Conservation (phyloP, 768 basidiomycete species). For the Tylopilus sp. region DNA sequence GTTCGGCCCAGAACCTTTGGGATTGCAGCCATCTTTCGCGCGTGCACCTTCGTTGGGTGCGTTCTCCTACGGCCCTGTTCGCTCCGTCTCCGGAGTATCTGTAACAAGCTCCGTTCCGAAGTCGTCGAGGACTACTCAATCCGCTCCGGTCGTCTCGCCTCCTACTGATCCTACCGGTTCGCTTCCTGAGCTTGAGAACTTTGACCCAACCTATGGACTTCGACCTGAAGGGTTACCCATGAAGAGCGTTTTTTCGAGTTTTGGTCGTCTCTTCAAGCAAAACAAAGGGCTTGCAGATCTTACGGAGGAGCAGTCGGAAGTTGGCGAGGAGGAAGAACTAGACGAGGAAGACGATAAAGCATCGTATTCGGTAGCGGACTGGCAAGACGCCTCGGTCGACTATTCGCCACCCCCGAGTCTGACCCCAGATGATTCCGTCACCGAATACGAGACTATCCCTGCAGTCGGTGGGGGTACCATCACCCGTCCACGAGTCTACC, state of each 20-base stretch:
- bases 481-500: slow-evolving; percentile 79
- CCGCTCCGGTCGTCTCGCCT: slow-evolving; percentile 20
- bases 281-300: slow-evolving; percentile 76
- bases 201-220: slow-evolving; percentile 94
- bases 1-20: slow-evolving; percentile 10
- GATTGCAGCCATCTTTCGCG: slow-evolving; percentile 24
- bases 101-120: slow-evolving; percentile 31
- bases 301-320: slow-evolving; percentile 56
- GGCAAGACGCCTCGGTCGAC: slow-evolving; percentile 58
- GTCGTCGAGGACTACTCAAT: slow-evolving; percentile 16
- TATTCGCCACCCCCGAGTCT: slow-evolving; percentile 45
- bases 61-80: slow-evolving; percentile 28
- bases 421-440: slow-evolving; percentile 39
- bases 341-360: slow-evolving; percentile 27
- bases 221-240: slow-evolving; percentile 87
- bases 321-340: slow-evolving; percentile 36
- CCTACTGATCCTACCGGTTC: slow-evolving; percentile 25
- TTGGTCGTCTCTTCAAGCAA: slow-evolving; percentile 67
- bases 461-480: slow-evolving; percentile 90
- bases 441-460: slow-evolving; percentile 84
- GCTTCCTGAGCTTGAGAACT: slow-evolving; percentile 65
- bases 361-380: slow-evolving; percentile 66
- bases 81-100: slow-evolving; percentile 43
- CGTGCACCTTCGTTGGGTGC: slow-evolving; percentile 22
- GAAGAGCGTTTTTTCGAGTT: slow-evolving; percentile 77